These are phyloP conservation scores for Favolaschia claudopus DNA, from an alignment of 768 basidiomycete species.

Conservation along the genomic window DNA sequence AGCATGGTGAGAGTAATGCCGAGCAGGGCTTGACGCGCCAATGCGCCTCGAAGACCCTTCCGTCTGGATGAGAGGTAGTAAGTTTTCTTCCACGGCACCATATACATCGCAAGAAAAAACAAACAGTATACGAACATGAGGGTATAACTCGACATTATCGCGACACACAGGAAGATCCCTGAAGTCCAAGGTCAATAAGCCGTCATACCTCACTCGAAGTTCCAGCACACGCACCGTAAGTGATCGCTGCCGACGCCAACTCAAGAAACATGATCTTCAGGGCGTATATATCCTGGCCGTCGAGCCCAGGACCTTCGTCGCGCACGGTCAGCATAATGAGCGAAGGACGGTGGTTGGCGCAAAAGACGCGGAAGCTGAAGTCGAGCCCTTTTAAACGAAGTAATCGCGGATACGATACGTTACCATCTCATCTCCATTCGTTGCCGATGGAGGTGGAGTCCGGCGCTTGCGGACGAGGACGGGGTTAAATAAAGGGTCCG, in stretches of 20 bases:
- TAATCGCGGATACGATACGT: background rate
- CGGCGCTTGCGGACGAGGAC: conserved; percentile 7
- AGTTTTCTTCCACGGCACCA: too few species aligned
- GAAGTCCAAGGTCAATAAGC: too few species aligned
- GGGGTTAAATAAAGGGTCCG: too few species aligned
- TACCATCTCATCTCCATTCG: background rate
- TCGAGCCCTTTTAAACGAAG: background rate
- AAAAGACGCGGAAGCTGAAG: background rate
- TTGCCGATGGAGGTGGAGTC: background rate
- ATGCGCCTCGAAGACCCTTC: conserved; percentile 12
- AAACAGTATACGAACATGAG: conserved; percentile 17
- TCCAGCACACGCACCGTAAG: conserved; percentile 12
- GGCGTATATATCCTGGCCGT: conserved; percentile 19
- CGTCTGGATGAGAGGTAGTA: too few species aligned
- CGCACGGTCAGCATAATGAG: conserved; percentile 5
- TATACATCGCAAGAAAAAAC: too few species aligned
- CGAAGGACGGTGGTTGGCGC: background rate
- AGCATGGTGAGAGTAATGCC: conserved; percentile 15
- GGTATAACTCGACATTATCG: conserved; percentile 13
- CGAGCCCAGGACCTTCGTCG: conserved; percentile 26
- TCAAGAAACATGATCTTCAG: conserved; percentile 17
- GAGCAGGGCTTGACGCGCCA: conserved; percentile 16
- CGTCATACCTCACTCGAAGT: too few species aligned
- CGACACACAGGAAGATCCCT: conserved; percentile 16
- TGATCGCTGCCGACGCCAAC: conserved; percentile 7